phyloP scores from a whole-genome alignment of 352 stramenopile species.

The Globisporangium paddicum region DNA sequence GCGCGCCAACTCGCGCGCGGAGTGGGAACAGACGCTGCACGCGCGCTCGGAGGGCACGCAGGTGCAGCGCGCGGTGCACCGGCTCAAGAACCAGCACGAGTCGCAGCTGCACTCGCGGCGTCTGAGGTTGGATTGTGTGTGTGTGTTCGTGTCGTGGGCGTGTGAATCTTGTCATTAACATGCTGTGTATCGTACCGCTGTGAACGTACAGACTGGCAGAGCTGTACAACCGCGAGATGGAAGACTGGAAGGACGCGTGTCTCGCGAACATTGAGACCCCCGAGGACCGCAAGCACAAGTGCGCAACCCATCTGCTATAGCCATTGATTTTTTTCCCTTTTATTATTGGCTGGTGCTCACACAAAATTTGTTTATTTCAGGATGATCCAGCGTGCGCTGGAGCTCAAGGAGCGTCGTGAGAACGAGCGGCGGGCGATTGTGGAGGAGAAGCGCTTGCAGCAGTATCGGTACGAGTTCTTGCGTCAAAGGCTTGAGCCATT shows the following conservation, averaged over 20 bases:
- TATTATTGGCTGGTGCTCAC: neutral
- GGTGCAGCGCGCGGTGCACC: slow-evolving; percentile 32
- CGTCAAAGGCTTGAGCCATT: too few species aligned
- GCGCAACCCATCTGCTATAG: slow-evolving; percentile 1
- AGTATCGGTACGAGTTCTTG: slow-evolving; percentile 41
- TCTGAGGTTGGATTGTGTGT: slow-evolving; percentile 25
- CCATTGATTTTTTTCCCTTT: neutral
- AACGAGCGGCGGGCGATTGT: slow-evolving; percentile 52
- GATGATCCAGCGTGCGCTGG: slow-evolving; percentile 72
- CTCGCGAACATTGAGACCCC: slow-evolving; percentile 69
- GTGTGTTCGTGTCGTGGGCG: neutral
- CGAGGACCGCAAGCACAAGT: slow-evolving; percentile 80
- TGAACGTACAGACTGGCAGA: slow-evolving; percentile 71
- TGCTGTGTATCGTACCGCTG: too few species aligned
- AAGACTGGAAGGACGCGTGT: slow-evolving; percentile 60
- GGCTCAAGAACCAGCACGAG: slow-evolving; percentile 75
- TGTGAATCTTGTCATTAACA: neutral
- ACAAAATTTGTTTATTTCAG: slow-evolving; percentile 11
- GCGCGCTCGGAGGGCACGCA: slow-evolving; percentile 46
- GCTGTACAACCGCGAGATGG: slow-evolving; percentile 76
- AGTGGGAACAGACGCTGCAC: slow-evolving; percentile 67
- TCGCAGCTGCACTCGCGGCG: slow-evolving; percentile 60
- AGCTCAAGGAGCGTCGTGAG: slow-evolving; percentile 66
- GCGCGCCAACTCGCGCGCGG: slow-evolving; percentile 50
- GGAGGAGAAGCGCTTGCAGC: slow-evolving; percentile 70